These are phyloP conservation scores for Botrytis aclada DNA, from an alignment of 2,329 filamentous ascomycete genomes.

Conservation along the genomic window DNA sequence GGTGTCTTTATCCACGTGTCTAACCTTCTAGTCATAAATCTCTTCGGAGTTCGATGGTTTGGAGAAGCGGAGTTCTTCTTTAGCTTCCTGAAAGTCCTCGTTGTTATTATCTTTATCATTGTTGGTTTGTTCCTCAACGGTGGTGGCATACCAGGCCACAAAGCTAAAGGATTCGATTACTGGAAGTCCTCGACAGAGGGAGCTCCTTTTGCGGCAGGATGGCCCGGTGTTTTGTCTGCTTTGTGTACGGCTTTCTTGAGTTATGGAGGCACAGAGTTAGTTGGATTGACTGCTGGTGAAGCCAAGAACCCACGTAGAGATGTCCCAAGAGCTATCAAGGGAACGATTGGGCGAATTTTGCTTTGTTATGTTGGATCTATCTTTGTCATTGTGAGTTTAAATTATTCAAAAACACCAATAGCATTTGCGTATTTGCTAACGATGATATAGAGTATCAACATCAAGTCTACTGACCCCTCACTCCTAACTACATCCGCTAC, in stretches of 20 bases:
- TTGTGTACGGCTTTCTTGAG: slow-evolving; percentile 9
- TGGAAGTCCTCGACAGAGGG: slow-evolving; percentile 7
- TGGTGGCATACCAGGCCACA: slow-evolving; percentile 4
- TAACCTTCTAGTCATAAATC: slow-evolving; percentile 52
- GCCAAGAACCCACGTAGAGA: slow-evolving; percentile 47
- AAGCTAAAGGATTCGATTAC: slow-evolving; percentile 10
- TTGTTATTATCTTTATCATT: slow-evolving; percentile 67
- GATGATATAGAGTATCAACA: slow-evolving; percentile 54
- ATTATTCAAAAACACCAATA: not conserved
- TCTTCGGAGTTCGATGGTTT: slow-evolving; percentile 70
- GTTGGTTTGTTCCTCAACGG: slow-evolving; percentile 44
- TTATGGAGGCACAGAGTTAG: slow-evolving; percentile 65
- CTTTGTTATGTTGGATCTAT: slow-evolving; percentile 76
- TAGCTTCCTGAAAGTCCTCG: slow-evolving; percentile 68
- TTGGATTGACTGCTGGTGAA: slow-evolving; percentile 55
- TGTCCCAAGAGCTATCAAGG: slow-evolving; percentile 67
- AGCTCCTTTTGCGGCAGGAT: slow-evolving; percentile 3
- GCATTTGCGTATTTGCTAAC: not conserved
- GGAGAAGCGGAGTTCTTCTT: slow-evolving; percentile 83
- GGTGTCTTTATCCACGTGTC: not conserved
- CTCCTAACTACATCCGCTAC: slow-evolving; percentile 65
- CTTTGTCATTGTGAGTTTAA: slow-evolving; percentile 55
- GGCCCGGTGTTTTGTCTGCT: slow-evolving; percentile 3
- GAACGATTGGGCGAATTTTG: slow-evolving; percentile 81
- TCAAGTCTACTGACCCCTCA: slow-evolving; percentile 63